Percentiles rank a stretch among this genome's conserved stretches.
phyloP scores from a whole-genome alignment of 495 filamentous ascomycete genomes.

The Darksidea phi region DNA sequence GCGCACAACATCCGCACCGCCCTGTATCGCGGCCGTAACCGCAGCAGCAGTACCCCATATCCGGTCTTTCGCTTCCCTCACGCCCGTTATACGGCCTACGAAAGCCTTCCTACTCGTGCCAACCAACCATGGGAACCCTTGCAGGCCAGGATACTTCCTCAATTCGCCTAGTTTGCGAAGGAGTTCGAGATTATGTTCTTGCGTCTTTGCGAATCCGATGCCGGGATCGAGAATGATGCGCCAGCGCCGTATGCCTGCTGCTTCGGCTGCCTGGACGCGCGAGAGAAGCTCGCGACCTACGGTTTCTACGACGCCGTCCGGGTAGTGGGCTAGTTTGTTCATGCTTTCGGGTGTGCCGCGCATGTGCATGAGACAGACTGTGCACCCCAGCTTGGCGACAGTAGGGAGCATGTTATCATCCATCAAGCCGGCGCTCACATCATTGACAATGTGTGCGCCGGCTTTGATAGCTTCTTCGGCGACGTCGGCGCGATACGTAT shows the following conservation, averaged over 20 bases:
- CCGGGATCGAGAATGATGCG: conserved; percentile 93
- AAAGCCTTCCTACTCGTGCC: conserved; percentile 90
- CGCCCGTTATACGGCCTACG: conserved; percentile 78
- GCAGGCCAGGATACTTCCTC: conserved; percentile 60
- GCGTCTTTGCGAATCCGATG: conserved; percentile 86
- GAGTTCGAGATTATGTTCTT: conserved; percentile 76
- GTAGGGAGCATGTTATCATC: conserved; percentile 82
- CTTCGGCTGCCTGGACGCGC: conserved; percentile 74
- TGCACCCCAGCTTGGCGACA: conserved; percentile 73
- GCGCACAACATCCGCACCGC: conserved; percentile 91
- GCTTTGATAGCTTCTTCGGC: conserved; percentile 76
- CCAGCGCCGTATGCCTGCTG: conserved; percentile 83
- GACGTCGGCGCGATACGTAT: conserved; percentile 87
- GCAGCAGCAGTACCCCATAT: conserved; percentile 86
- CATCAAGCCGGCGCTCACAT: conserved; percentile 78
- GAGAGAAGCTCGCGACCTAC: conserved; percentile 67
- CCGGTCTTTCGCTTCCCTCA: conserved; percentile 63
- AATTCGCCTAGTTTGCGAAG: conserved; percentile 65
- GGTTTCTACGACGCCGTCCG: conserved; percentile 66
- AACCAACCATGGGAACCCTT: conserved; percentile 81
- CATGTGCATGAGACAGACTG: conserved; percentile 93
- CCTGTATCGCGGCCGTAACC: conserved; percentile 79
- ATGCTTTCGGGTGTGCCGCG: conserved; percentile 85
- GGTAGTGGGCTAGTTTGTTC: conserved; percentile 65
- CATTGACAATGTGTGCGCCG: conserved; percentile 93